These are phyloP conservation scores for Aureobasidium sp. DNA, from an alignment of 2,329 filamentous ascomycete genomes.

Conservation along the genomic window DNA sequence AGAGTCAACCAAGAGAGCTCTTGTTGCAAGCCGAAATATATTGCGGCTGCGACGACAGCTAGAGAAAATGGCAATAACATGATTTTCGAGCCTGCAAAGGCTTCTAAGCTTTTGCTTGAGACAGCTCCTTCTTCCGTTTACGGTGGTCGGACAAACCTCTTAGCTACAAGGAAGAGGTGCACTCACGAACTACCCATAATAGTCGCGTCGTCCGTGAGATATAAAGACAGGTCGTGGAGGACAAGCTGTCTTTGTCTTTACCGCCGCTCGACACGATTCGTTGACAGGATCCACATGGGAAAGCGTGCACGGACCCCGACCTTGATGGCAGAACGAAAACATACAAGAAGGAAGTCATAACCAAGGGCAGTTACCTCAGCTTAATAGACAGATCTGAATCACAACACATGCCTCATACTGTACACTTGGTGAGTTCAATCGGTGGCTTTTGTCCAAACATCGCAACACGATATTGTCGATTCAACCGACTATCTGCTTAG, in stretches of 20 bases:
- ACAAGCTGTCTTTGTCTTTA: background rate
- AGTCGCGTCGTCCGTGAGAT: background rate
- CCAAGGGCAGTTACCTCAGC: no score
- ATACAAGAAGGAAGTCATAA: background rate
- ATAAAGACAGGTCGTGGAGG: background rate
- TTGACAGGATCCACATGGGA: background rate
- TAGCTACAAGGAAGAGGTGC: no score
- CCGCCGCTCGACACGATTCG: background rate
- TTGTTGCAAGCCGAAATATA: background rate
- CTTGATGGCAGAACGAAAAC: slow-evolving; percentile 1
- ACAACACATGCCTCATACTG: background rate
- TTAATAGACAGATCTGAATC: no score
- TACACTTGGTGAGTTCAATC: background rate
- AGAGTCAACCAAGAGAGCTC: background rate
- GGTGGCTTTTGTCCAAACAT: background rate
- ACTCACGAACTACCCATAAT: background rate
- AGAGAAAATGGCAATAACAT: background rate
- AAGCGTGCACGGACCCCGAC: background rate
- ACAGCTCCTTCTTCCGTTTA: background rate
- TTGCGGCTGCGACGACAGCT: background rate
- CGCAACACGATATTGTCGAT: background rate
- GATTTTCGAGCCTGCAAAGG: background rate
- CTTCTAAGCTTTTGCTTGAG: background rate
- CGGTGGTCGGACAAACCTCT: background rate
- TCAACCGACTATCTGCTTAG: background rate